phyloP scores from a whole-genome alignment of 2,329 filamentous ascomycete species.

The Byssoonygena ceratinophila region DNA sequence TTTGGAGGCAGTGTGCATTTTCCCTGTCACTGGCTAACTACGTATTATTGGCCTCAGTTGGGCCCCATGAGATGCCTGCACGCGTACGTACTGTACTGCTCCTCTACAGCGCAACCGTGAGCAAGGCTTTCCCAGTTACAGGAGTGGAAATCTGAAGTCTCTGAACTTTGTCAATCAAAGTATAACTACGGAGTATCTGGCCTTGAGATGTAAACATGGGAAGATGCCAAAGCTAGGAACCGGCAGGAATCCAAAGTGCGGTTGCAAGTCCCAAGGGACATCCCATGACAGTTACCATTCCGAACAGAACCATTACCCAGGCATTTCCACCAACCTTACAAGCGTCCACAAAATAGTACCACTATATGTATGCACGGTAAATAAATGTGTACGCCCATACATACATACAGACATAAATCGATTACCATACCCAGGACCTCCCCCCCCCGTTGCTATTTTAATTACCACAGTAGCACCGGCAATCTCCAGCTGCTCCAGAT shows the following conservation, averaged over 20 bases:
- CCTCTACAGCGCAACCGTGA: neutral
- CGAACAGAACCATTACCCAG: neutral
- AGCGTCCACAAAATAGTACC: neutral
- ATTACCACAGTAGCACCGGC: constrained; percentile 9
- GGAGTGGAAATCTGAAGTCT: too few species aligned
- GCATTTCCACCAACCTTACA: neutral
- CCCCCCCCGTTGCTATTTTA: neutral
- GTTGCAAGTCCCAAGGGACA: neutral
- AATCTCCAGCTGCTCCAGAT: constrained; percentile 6
- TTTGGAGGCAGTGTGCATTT: too few species aligned
- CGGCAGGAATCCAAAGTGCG: neutral
- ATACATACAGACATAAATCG: too few species aligned
- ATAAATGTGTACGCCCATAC: too few species aligned
- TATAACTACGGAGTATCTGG: neutral
- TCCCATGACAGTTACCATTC: neutral
- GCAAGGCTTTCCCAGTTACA: too few species aligned
- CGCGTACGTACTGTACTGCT: too few species aligned
- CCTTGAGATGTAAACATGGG: neutral
- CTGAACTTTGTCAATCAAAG: too few species aligned
- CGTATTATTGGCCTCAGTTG: too few species aligned
- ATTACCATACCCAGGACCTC: neutral
- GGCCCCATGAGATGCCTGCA: too few species aligned
- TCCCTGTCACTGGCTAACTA: too few species aligned
- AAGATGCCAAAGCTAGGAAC: neutral
- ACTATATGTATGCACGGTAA: too few species aligned